Evolutionary conservation across 306 rosid species (phyloP), one percentile per base, ranked within the genome.

Genomic region (Vigna angularis): DNA sequence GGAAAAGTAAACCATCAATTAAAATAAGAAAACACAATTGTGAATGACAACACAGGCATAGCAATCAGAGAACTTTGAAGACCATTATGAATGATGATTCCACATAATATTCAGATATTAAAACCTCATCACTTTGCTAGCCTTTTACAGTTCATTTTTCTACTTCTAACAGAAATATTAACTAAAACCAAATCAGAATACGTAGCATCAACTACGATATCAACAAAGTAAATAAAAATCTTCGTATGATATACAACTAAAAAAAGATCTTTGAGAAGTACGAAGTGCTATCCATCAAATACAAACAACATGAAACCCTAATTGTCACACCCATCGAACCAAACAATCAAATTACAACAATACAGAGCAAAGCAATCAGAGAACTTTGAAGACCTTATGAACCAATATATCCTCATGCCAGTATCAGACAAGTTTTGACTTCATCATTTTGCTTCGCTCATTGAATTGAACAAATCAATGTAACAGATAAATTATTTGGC

Each of bases 31-130:
- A 58, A 9, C 9, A 42, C 34, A 72, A 12, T 16, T 24, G 8
- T 6, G 7, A 36, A 56, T 9, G 17, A 69, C 13, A 69, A 74
- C n/a, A 64, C 1, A 24, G 55, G 72, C 83, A 53, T 47, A 74
- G 83, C 79, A 85, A 82, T 85, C 85, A 85, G 83, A 85, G 86
- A 78, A 85, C 88, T 74, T 82, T 85, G 86, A 85, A 85, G 84
- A 70, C 88, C 38, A 47, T 30, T 47, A 28, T 59, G 47, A 62
- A 50, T 7, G 16, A 11, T 48, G 13, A 48, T 10, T 85, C 88
- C 7, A 82, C 86, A 81, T 70, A 1, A 30, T 0, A 64, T 85
- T 85, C 86, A 78, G 84, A 30, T 51, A 63, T 40, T 12, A 74
- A 56, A 70, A 53, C 34, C 76, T 78, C 88, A 64, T 85, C 86